phyloP scores from a whole-genome alignment of 1,284 basidiomycete genomes.

The Xerocomus minutiporus region DNA sequence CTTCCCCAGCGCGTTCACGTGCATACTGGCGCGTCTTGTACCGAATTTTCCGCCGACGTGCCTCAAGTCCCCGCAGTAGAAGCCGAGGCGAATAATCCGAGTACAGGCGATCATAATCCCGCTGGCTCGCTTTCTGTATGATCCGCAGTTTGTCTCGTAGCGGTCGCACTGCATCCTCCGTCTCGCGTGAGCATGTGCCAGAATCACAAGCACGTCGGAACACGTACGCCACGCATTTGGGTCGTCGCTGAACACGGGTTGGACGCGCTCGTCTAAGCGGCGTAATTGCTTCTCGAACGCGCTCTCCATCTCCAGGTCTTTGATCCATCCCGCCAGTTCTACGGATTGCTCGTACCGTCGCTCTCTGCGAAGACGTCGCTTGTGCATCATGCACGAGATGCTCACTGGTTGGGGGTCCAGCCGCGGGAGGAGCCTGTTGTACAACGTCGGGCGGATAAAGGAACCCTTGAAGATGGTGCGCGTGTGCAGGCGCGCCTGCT shows the following conservation, averaged over 20 bases:
- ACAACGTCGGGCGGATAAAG: slow-evolving; percentile 56
- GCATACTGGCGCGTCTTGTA: slow-evolving; percentile 59
- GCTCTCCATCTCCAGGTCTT: slow-evolving; percentile 51
- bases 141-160: slow-evolving; percentile 20
- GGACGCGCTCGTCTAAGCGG: slow-evolving; percentile 7
- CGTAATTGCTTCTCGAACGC: slow-evolving; percentile 48
- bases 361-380: slow-evolving; percentile 49
- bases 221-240: slow-evolving; percentile 28
- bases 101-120: slow-evolving; percentile 39
- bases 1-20: slow-evolving; percentile 59
- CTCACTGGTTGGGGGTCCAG: slow-evolving; percentile 70
- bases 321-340: slow-evolving; percentile 34
- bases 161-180: slow-evolving; percentile 18
- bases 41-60: slow-evolving; percentile 51
- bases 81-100: slow-evolving; percentile 47
- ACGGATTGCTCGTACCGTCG: slow-evolving; percentile 38
- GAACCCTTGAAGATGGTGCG: slow-evolving; percentile 67
- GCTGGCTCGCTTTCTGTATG: slow-evolving; percentile 34
- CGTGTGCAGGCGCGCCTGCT: slow-evolving; percentile 46
- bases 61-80: slow-evolving; percentile 45
- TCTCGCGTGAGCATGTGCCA: slow-evolving; percentile 8
- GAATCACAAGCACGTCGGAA: background rate
- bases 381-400: slow-evolving; percentile 65
- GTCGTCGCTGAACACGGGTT: slow-evolving; percentile 21
- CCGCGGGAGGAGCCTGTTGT: slow-evolving; percentile 67